Conservation (phyloP, 2,329 filamentous ascomycete species). For the Sclerotinia glacialis region DNA sequence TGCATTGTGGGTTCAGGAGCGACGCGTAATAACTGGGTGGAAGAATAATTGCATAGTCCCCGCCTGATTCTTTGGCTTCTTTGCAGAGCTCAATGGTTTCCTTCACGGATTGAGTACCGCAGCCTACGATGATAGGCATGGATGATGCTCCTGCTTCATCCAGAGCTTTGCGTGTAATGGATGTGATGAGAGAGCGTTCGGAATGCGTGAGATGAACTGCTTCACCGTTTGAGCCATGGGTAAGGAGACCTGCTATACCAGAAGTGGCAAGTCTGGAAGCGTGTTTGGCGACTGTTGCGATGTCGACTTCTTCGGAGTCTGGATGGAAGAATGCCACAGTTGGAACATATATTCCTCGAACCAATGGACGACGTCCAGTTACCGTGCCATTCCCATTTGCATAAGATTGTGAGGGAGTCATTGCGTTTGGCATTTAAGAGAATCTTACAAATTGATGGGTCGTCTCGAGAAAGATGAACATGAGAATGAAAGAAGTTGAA, state of each 20-base stretch:
- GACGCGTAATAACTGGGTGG: conserved; percentile 44
- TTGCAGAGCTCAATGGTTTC: conserved; percentile 43
- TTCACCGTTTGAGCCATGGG: conserved; percentile 48
- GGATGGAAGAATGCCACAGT: conserved; percentile 47
- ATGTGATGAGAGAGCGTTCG: conserved; percentile 44
- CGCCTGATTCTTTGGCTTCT: conserved; percentile 42
- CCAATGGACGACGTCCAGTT: conserved; percentile 24
- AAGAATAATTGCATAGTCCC: conserved; percentile 42
- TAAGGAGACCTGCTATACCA: conserved; percentile 37
- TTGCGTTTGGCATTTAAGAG: conserved; percentile 4
- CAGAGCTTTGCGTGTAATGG: conserved; percentile 42
- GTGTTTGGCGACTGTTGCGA: conserved; percentile 20
- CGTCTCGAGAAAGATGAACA: background rate
- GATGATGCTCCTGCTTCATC: conserved; percentile 29
- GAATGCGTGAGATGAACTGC: conserved; percentile 42
- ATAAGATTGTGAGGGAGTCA: conserved; percentile 4
- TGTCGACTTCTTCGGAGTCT: conserved; percentile 26
- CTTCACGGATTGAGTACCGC: conserved; percentile 42
- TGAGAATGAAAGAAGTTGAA: background rate
- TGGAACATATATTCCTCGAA: conserved; percentile 48
- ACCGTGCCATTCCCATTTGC: background rate
- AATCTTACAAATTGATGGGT: background rate
- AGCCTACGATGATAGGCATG: conserved; percentile 45
- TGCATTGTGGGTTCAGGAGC: conserved; percentile 46
- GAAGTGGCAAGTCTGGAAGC: conserved; percentile 53